Evolutionary conservation across 2,329 filamentous ascomycete species (phyloP).

Genomic region (Decorospora gaudefroyi): DNA sequence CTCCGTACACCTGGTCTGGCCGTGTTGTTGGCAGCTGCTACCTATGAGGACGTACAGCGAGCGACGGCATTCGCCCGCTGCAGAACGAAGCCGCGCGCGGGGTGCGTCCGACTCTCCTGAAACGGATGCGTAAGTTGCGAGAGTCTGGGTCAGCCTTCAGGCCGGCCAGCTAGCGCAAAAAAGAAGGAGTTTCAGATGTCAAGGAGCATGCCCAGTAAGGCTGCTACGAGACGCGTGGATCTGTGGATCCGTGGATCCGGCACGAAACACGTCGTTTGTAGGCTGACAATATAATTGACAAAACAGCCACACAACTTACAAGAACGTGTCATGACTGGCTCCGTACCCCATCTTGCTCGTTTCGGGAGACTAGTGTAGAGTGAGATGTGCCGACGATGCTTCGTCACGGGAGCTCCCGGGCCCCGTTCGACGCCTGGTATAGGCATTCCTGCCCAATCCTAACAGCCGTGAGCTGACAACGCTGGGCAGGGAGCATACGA

Average conservation of each 20-base stretch:
- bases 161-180: slow-evolving; percentile 3
- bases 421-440: no score
- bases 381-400: no score
- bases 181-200: slow-evolving; percentile 9
- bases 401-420: no score
- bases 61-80: slow-evolving; percentile 11
- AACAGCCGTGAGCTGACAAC: no score
- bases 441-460: no score
- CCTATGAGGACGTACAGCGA: slow-evolving; percentile 2
- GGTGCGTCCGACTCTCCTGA: slow-evolving; percentile 11
- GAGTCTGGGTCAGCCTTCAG: slow-evolving; percentile 11
- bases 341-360: no score
- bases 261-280: slow-evolving; percentile 1
- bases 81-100: slow-evolving; percentile 11
- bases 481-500: no score
- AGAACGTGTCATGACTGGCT: background rate
- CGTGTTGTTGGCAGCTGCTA: no score
- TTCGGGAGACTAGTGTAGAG: no score
- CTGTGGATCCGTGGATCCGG: slow-evolving; percentile 1
- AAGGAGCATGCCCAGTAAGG: slow-evolving; percentile 8
- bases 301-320: slow-evolving; percentile 6
- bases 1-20: no score
- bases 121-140: slow-evolving; percentile 5
- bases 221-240: slow-evolving; percentile 8
- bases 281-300: slow-evolving; percentile 3